Evolutionary conservation across 176 grass and related monocot species (phyloP).

Genomic region (Eragrostis nindensis): DNA sequence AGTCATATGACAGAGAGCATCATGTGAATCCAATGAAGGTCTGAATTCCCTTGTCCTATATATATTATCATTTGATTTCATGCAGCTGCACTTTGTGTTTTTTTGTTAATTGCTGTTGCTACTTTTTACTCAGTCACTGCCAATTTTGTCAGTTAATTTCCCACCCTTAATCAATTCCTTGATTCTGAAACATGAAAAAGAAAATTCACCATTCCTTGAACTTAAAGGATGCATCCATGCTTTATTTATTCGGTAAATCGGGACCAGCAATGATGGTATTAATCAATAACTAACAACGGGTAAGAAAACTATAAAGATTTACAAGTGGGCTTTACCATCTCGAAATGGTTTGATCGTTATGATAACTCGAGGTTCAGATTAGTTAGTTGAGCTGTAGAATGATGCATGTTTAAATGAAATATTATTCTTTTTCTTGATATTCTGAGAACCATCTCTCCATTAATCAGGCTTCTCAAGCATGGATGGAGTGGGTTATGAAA

Average conservation of each 20-base stretch:
- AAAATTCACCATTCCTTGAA: not conserved
- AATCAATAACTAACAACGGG: not conserved
- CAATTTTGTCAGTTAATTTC: slow-evolving; percentile 4
- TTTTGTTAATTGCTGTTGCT: slow-evolving; percentile 19
- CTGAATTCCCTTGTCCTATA: slow-evolving; percentile 18
- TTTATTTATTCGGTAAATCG: not conserved
- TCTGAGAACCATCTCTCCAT: slow-evolving; percentile 31
- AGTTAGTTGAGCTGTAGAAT: not conserved
- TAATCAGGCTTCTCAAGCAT: slow-evolving; percentile 71
- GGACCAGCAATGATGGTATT: not conserved
- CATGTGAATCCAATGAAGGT: slow-evolving; percentile 98
- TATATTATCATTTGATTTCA: slow-evolving; percentile 20
- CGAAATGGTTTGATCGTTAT: not conserved
- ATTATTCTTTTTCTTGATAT: slow-evolving; percentile 13
- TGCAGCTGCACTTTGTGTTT: not conserved
- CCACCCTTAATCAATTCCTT: not conserved
- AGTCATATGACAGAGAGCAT: slow-evolving; percentile 79
- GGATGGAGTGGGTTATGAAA: slow-evolving; percentile 96
- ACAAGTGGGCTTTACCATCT: not conserved
- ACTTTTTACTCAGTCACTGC: not conserved
- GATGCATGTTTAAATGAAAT: not conserved
- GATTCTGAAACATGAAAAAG: slow-evolving; percentile 10
- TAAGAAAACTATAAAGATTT: not conserved
- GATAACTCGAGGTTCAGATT: not conserved
- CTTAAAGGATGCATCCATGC: not conserved